Evolutionary conservation across 257 asterid species (phyloP).

Genomic region (Cruciata laevipes): DNA sequence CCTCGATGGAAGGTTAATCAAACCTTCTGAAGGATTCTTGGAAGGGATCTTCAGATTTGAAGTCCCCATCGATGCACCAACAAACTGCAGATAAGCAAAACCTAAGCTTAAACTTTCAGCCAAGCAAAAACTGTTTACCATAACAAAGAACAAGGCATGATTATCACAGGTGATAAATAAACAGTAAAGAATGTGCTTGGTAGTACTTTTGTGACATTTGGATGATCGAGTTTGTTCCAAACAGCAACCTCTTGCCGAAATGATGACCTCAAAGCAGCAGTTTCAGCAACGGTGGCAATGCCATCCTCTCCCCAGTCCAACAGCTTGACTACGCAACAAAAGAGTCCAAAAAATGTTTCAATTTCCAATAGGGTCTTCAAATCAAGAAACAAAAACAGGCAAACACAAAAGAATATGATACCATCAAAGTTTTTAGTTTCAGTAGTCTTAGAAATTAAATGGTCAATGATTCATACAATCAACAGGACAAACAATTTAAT

Average conservation of each 20-base stretch:
- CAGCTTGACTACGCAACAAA: constrained; percentile 48
- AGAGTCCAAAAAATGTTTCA: constrained; percentile 6
- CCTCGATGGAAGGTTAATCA: constrained; percentile 66
- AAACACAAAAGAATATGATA: not conserved
- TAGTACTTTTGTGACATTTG: constrained; percentile 36
- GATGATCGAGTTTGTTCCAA: constrained; percentile 85
- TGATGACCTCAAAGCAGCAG: constrained; percentile 65
- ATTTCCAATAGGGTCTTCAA: not conserved
- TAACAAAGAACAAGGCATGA: not conserved
- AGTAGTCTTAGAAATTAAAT: not conserved
- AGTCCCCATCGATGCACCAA: constrained; percentile 98
- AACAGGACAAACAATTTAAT: not conserved
- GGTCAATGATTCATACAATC: not conserved
- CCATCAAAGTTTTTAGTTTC: not conserved
- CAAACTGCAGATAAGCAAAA: constrained; percentile 37
- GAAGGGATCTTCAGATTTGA: constrained; percentile 84
- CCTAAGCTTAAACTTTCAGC: not conserved
- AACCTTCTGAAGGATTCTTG: constrained; percentile 69
- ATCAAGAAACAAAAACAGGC: not conserved
- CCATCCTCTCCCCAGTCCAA: constrained; percentile 97
- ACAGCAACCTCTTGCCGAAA: constrained; percentile 78
- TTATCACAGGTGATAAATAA: constrained; percentile 1
- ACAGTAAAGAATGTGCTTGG: not conserved
- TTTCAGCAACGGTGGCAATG: constrained; percentile 67
- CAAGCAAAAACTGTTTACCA: not conserved